Conservation (phyloP, 164 flowering plant genomes). For the Malania oleifera region DNA sequence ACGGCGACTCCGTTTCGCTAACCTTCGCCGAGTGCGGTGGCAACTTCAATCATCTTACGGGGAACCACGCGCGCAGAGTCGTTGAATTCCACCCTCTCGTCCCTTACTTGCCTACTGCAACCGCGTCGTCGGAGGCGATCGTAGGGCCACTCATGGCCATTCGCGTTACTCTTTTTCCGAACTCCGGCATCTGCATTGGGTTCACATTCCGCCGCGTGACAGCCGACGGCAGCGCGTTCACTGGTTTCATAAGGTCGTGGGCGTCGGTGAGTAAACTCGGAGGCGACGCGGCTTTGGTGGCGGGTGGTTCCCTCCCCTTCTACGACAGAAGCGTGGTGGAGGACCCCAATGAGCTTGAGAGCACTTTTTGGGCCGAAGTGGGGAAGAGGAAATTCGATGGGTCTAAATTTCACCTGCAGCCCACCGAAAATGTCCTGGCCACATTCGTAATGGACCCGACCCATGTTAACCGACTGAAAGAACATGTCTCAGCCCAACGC, state of each 20-base stretch:
- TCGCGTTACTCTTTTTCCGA: constrained; percentile 36
- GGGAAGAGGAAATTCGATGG: neutral
- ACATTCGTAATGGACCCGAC: constrained; percentile 22
- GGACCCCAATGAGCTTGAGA: constrained; percentile 18
- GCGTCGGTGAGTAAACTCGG: constrained; percentile 19
- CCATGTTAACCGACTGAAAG: constrained; percentile 20
- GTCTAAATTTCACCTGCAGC: neutral
- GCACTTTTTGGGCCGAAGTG: neutral
- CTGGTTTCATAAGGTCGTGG: constrained; percentile 39
- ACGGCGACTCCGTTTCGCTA: constrained; percentile 30
- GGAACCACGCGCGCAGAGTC: constrained; percentile 12
- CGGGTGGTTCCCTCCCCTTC: neutral
- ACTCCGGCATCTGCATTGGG: constrained; percentile 30
- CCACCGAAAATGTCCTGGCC: constrained; percentile 16
- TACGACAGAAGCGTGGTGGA: constrained; percentile 23
- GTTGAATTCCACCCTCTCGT: constrained; percentile 19
- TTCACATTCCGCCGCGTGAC: constrained; percentile 21
- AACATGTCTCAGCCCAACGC: constrained; percentile 4
- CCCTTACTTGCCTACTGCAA: constrained; percentile 20
- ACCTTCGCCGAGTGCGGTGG: constrained; percentile 27
- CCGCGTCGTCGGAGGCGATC: neutral
- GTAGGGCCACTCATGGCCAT: constrained; percentile 22
- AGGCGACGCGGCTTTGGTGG: neutral
- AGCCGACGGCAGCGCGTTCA: constrained; percentile 27
- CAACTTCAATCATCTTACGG: constrained; percentile 19